Evolutionary conservation across 2,329 filamentous ascomycete species (phyloP).

Genomic region (Fusarium sp.): DNA sequence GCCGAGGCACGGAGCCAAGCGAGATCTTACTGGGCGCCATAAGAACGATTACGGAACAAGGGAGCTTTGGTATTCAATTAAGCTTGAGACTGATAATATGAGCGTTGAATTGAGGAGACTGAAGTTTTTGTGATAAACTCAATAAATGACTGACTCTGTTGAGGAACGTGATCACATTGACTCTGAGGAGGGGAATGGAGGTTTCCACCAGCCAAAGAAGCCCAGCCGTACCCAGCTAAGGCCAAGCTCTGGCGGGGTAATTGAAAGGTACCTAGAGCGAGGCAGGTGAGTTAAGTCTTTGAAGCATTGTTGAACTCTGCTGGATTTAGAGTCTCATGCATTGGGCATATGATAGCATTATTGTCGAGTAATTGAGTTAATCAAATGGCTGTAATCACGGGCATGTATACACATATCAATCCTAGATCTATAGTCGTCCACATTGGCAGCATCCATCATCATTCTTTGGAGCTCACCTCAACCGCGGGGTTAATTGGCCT

Average conservation of each 20-base stretch:
- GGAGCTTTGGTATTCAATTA: not conserved
- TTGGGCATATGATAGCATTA: constrained; percentile 4
- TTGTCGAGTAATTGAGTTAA: not conserved
- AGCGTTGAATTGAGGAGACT: not conserved
- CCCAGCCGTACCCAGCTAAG: constrained; percentile 14
- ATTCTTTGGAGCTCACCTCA: constrained; percentile 4
- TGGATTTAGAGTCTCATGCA: not conserved
- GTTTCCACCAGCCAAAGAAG: not conserved
- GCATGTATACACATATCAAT: not conserved
- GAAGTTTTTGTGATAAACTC: not conserved
- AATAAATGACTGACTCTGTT: not conserved
- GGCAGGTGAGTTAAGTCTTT: not conserved
- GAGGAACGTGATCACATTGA: not conserved
- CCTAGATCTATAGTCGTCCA: not conserved
- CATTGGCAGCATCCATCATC: not conserved
- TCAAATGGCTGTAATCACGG: constrained; percentile 1
- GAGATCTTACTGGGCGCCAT: not conserved
- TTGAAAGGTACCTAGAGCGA: not conserved
- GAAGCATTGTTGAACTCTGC: not conserved
- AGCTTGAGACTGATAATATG: not conserved
- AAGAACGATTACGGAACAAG: not conserved
- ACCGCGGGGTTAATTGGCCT: constrained; percentile 21
- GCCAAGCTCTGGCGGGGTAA: constrained; percentile 40
- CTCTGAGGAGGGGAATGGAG: constrained; percentile 5
- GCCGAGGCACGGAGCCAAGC: constrained; percentile 17